phyloP scores from a whole-genome alignment of 768 basidiomycete genomes.

The Inosperma sp. region DNA sequence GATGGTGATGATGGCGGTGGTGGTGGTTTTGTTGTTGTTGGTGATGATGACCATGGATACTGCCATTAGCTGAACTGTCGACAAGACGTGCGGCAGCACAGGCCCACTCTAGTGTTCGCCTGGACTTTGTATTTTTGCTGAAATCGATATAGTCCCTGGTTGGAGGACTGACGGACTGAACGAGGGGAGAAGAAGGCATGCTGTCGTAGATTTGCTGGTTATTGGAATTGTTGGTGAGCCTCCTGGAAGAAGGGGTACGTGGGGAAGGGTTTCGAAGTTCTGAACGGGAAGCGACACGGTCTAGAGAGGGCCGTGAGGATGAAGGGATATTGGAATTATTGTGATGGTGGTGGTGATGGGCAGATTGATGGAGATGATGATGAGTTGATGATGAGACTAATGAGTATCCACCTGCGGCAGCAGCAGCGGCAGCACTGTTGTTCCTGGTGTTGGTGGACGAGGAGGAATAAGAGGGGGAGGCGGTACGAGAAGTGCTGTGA shows the following conservation, averaged over 20 bases:
- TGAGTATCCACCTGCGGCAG: conserved; percentile 18
- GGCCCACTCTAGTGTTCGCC: conserved; percentile 67
- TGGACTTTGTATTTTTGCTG: conserved; percentile 42
- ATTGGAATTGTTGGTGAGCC: conserved; percentile 26
- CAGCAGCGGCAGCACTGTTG: conserved; percentile 17
- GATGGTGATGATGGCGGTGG: conserved; percentile 8
- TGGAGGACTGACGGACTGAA: conserved; percentile 49
- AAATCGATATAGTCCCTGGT: conserved; percentile 45
- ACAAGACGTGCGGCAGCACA: conserved; percentile 57
- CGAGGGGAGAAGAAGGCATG: conserved; percentile 63
- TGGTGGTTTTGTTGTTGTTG: conserved; percentile 6
- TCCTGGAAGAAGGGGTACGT: conserved; percentile 42
- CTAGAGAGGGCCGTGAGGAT: conserved; percentile 45
- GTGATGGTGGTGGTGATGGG: too few relatives aligned
- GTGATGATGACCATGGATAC: conserved; percentile 13
- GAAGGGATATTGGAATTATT: too few relatives aligned
- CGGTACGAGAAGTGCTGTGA: conserved; percentile 19
- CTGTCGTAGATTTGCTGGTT: conserved; percentile 44
- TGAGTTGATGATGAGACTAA: conserved; percentile 26
- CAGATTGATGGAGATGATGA: too few relatives aligned
- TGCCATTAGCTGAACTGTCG: conserved; percentile 32
- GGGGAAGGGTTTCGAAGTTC: conserved; percentile 42
- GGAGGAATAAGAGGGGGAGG: too few relatives aligned
- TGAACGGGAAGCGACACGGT: conserved; percentile 52
- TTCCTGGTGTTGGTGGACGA: conserved; percentile 25